A percentile compares a stretch with the other conserved stretches of the same genome.
Conservation (phyloP, 345 rosid genomes). For the Zanthoxylum bungeanum region DNA sequence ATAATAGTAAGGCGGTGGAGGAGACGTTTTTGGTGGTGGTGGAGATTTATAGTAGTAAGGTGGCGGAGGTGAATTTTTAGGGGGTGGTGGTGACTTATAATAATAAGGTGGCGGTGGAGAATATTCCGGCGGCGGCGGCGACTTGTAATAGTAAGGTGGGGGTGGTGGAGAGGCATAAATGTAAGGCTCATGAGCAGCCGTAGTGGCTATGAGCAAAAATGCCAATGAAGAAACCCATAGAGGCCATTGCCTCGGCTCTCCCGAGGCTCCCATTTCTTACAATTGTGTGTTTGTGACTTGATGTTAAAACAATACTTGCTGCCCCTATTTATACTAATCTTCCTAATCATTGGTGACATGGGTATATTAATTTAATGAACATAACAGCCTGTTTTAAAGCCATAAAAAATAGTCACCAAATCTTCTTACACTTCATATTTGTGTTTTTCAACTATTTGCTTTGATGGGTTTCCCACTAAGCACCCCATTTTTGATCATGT, state of each 20-base stretch:
- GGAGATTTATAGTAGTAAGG: conserved; percentile 19
- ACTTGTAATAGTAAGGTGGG: conserved; percentile 13
- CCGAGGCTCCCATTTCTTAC: conserved; percentile 25
- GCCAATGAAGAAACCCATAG: conserved; percentile 24
- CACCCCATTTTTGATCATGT: background rate
- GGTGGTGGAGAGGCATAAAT: conserved; percentile 15
- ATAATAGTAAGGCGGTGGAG: conserved; percentile 7
- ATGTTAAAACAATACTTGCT: background rate
- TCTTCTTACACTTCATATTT: background rate
- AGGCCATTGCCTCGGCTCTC: conserved; percentile 25
- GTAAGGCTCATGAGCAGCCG: conserved; percentile 25
- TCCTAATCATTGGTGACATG: conserved; percentile 1
- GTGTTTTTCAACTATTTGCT: background rate
- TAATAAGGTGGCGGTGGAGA: conserved; percentile 4
- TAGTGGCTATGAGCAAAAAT: conserved; percentile 30
- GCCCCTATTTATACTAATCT: conserved; percentile 25
- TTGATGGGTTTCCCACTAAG: conserved; percentile 10
- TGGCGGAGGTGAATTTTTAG: background rate
- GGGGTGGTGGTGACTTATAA: conserved; percentile 8
- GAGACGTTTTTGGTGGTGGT: conserved; percentile 8
- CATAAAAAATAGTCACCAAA: background rate
- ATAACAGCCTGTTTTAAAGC: conserved; percentile 28
- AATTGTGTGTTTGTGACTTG: conserved; percentile 9
- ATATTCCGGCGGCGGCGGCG: conserved; percentile 13
- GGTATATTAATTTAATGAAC: background rate